These are phyloP conservation scores for Aspergillus diversus DNA, from an alignment of 495 filamentous ascomycete genomes.

Conservation along the genomic window DNA sequence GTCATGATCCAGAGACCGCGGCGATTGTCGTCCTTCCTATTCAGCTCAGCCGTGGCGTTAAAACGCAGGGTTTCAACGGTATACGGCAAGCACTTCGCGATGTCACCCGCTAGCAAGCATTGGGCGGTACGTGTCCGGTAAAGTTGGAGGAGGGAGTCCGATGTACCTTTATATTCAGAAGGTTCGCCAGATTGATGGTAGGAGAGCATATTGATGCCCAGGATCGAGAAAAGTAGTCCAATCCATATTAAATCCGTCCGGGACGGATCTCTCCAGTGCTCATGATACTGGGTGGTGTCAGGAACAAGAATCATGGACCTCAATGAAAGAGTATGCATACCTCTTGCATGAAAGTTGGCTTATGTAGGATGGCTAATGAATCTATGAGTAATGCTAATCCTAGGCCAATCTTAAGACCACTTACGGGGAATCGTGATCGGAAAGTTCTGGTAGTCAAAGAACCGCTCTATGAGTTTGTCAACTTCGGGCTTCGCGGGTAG, in stretches of 20 bases:
- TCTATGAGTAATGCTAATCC: not conserved
- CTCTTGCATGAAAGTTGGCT: constrained; percentile 23
- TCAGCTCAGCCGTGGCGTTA: constrained; percentile 43
- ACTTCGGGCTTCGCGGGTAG: constrained; percentile 14
- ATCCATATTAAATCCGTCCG: constrained; percentile 27
- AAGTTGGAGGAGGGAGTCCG: constrained; percentile 18
- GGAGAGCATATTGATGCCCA: constrained; percentile 25
- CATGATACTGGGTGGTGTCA: constrained; percentile 21
- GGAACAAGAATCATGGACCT: not conserved
- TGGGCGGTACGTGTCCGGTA: constrained; percentile 40
- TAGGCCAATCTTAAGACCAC: not conserved
- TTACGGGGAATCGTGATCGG: constrained; percentile 21
- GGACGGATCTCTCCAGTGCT: constrained; percentile 29
- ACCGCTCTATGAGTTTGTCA: constrained; percentile 5
- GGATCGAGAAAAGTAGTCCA: constrained; percentile 32
- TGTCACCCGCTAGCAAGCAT: constrained; percentile 44
- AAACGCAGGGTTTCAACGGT: constrained; percentile 48
- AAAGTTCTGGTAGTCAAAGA: constrained; percentile 16
- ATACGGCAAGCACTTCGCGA: constrained; percentile 44
- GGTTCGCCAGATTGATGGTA: constrained; percentile 13
- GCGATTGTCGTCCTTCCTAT: constrained; percentile 38
- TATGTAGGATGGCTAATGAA: constrained; percentile 18
- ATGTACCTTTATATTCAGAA: constrained; percentile 12
- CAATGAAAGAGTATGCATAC: not conserved
- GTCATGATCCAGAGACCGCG: constrained; percentile 47